Evolutionary conservation across 2,329 filamentous ascomycete species (phyloP), one percentile per base, ranked within the genome.

Genomic region (Neonectria coccinea): DNA sequence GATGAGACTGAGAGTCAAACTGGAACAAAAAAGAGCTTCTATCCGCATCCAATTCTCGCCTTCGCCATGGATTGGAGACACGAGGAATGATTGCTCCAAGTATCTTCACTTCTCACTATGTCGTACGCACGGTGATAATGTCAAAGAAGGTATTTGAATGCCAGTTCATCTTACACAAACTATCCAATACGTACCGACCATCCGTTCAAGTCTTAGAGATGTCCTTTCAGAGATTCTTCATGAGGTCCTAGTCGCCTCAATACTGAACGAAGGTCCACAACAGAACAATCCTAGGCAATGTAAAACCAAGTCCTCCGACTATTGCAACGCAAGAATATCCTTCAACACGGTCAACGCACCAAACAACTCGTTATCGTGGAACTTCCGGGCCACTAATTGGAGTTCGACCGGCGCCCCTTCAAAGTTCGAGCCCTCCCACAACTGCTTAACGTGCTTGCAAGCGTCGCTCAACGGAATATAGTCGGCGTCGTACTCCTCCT

Each of bases 311-410:
- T n/a, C 16, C n/a, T 9, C n/a, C 16, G 3, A n/a, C 22, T 27
- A 65, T 7, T 51, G n/a, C 27, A 72, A 29, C 0, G 39, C 12
- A 1, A 73, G n/a, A 5, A 59, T 42, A 5, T 59, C 59, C 12
- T 62, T 72, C 3, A 79, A 31, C 14, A 68, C 45, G 4, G 50
- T 59, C 1, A 78, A 33, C 7, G 74, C 77, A 14, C 67, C 73
- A 63, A 79, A 79, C 0, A 80, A 63, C 31, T 76, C 67, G 29
- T 76, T 79, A 2, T 81, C 79, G 14, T 78, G 71, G 54, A 77
- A 71, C 59, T 75, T 78, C 0, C 74, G 69, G 8, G 73, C 74
- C 12, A 79, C 73, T 6, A 80, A 59, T 67, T 80, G 78, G n/a
- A 80, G 48, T 2, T 71, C 66, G 0, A 79, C 57, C 1, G 78